These are phyloP conservation scores for Nakazawaea ambrosiae DNA, from an alignment of 805 yeast genomes.

Conservation along the genomic window DNA sequence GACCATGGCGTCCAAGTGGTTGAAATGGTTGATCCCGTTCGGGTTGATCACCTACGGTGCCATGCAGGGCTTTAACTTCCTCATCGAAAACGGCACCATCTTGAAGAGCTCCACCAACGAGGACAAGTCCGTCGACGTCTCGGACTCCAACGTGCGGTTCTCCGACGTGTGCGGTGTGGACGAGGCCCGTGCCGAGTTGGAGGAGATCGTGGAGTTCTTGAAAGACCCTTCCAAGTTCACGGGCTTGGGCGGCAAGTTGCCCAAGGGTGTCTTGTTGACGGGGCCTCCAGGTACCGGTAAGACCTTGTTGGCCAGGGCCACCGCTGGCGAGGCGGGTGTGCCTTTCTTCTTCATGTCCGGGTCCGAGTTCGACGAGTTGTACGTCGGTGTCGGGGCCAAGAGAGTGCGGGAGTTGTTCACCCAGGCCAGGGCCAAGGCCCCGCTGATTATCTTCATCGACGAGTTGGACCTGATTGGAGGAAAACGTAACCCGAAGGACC, in stretches of 20 bases:
- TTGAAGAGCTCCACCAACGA: constrained; percentile 66
- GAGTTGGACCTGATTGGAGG: constrained; percentile 99
- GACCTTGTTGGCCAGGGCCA: constrained; percentile 92
- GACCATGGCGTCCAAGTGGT: constrained; percentile 76
- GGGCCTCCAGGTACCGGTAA: constrained; percentile 99
- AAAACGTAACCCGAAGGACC: constrained; percentile 94
- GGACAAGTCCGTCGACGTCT: constrained; percentile 76
- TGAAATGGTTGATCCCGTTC: constrained; percentile 80
- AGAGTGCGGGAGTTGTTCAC: constrained; percentile 90
- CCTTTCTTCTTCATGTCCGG: constrained; percentile 99
- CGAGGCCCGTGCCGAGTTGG: constrained; percentile 95
- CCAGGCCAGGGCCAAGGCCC: constrained; percentile 92
- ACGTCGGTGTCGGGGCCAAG: constrained; percentile 99
- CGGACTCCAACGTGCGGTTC: constrained; percentile 80
- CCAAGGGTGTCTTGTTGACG: constrained; percentile 92
- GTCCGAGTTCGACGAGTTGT: constrained; percentile 94
- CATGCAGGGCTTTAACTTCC: constrained; percentile 67
- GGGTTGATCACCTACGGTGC: constrained; percentile 77
- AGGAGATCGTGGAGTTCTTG: constrained; percentile 95
- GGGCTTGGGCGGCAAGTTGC: constrained; percentile 93
- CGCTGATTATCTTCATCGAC: constrained; percentile 95
- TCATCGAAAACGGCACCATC: constrained; percentile 78
- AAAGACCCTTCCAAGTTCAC: constrained; percentile 96
- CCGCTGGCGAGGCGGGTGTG: constrained; percentile 99
- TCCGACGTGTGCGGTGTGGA: constrained; percentile 96